Base-by-base conservation (phyloP, 2,329 filamentous ascomycete genomes). In the Rutstroemia sp. region DNA sequence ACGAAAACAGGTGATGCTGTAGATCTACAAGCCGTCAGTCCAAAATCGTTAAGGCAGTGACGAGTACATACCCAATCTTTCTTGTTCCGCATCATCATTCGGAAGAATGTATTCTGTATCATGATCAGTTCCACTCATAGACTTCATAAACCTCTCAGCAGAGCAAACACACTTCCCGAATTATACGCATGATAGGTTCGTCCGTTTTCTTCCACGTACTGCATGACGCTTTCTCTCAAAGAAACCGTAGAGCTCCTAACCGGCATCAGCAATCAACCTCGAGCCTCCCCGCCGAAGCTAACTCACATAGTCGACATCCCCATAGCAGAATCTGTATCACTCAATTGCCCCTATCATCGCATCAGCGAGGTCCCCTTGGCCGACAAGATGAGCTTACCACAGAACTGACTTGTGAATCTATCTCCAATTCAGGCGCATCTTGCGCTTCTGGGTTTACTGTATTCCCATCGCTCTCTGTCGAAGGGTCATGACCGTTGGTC, bases 161-260 rank as follows among this genome's bases (percentile, higher is more conserved):
- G 30, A 12, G 30, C 9, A 4, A 14, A 34, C 30, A 5, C 25
- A 62, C 61, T 61, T 38, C 57, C 59, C 47, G 61, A 40, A 19
- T 61, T 62, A 27, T 63, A 64, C 8, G 56, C 47, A 57, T 65
- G 61, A 52, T 65, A 65, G 25, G 60, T 63, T 34, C 63, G 52
- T 14, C 64, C 63, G 59, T 65, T 65, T 51, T 74, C 72, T 9
- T 67, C 63, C 5, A 71, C 69, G 60, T 70, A 71, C 5, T 67
- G 60, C 39, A 68, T 61, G 27, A 74, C 68, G 51, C 70, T 74
- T 2, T 70, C 71, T 48, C 48, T 27, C 14, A 63, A 25, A 10
- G 60, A 59, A 3, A 34, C 48, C 3, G 61, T 62, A 46, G 46
- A 55, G n/a, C 30, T 54, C 19, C 51, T 53, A 7, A 2, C 39